These are phyloP conservation scores for Closterium sp. DNA, from an alignment of 139 green algal genomes.

Conservation along the genomic window DNA sequence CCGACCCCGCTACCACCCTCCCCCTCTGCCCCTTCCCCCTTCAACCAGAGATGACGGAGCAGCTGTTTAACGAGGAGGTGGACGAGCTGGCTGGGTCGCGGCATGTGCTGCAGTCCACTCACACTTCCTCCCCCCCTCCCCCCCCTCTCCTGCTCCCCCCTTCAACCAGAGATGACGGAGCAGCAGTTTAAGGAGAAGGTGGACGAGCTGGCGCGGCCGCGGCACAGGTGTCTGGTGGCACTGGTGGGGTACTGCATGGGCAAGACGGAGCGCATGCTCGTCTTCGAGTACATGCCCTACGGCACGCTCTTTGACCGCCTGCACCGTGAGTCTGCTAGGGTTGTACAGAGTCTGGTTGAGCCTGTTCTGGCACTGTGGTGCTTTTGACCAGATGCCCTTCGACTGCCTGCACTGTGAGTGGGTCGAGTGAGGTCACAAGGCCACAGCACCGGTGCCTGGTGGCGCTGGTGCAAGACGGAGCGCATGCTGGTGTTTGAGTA, in stretches of 20 bases:
- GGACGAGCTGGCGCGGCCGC: neutral
- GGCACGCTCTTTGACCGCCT: conserved; percentile 16
- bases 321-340: conserved; percentile 4
- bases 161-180: neutral
- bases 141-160: too few species aligned
- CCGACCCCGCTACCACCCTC: too few species aligned
- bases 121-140: too few species aligned
- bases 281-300: conserved; percentile 14
- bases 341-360: too few species aligned
- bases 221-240: conserved; percentile 14
- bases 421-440: neutral
- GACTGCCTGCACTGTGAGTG: neutral
- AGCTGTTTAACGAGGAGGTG: too few species aligned
- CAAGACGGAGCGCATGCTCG: conserved; percentile 1
- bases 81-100: too few species aligned
- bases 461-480: too few species aligned
- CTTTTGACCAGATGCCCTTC: neutral
- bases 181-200: conserved; percentile 24
- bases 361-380: neutral
- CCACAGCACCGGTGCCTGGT: too few species aligned
- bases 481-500: too few species aligned
- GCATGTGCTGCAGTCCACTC: too few species aligned
- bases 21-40: too few species aligned
- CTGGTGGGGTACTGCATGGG: conserved; percentile 25
- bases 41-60: too few species aligned